Evolutionary conservation across 2,329 filamentous ascomycete genomes (phyloP), one percentile per base, ranked within the genome.

Genomic region (Ilyonectria robusta): DNA sequence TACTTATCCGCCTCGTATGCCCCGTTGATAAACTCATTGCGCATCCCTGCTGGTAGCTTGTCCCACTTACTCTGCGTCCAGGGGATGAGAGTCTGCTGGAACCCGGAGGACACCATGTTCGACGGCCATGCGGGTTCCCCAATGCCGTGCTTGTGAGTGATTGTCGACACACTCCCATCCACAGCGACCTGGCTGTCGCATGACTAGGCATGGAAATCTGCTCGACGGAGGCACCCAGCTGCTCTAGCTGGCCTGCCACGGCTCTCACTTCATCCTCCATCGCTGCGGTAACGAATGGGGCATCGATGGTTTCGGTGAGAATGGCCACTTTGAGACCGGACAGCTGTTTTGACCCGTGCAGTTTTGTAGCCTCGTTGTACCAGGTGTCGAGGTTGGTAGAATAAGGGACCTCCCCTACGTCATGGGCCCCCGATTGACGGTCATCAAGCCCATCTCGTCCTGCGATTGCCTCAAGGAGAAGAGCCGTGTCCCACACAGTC

Each of bases 21-120:
- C 4, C 56, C 56, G 29, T 59, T 59, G 56, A 59, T 48, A 19
- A 47, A 44, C 19, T 48, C 42, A 11, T 59, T 59, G 13, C 56
- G 44, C 42, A 59, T 59, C 9, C 56, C 42, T 4, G 56, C 42
- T 3, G 42, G 29, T 15, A 59, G 31, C 3, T 21, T 6, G 23
- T 59, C 29, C 29, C 56, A 59, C 13, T 59, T 48, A 6, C 33
- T 31, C 26, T 59, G 56, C 17, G 42, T 48, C 56, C 44, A 59
- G 1, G 56, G 42, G 1, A 48, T 15, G n/a, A 33, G 44, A 2
- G 56, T 47, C 7, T 35, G n/a, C 10, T 47, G 42, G 29, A 35
- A 59, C 42, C 56, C 11, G 13, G 11, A 6, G 42, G 56, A 33
- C 35, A 48, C 13, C 35, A 44, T 26, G 56, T 35, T 15, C 42